These are phyloP conservation scores for Cadophora sp. DNA, from an alignment of 2,329 filamentous ascomycete genomes.

Conservation along the genomic window DNA sequence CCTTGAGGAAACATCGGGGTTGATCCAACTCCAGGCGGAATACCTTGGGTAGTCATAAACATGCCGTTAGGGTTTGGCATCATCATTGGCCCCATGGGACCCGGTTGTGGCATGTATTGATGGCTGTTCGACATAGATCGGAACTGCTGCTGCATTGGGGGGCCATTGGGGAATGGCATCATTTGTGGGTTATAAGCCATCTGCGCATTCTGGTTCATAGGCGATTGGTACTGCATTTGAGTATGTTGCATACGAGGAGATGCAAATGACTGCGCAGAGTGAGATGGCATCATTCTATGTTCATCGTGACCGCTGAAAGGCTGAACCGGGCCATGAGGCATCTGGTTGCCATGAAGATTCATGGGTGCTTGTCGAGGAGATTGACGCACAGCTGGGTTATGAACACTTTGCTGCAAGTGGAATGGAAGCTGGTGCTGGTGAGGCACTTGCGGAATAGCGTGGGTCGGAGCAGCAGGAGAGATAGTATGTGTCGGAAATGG, in stretches of 20 bases:
- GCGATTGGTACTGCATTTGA: conserved; percentile 74
- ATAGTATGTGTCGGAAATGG: conserved; percentile 61
- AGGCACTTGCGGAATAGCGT: conserved; percentile 74
- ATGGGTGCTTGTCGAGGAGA: conserved; percentile 70
- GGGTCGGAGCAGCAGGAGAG: conserved; percentile 72
- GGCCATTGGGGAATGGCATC: conserved; percentile 72
- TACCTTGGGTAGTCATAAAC: conserved; percentile 78
- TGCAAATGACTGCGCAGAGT: conserved; percentile 82
- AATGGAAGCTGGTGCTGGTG: conserved; percentile 86
- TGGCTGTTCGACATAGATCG: conserved; percentile 75
- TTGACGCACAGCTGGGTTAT: conserved; percentile 60
- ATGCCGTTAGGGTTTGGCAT: conserved; percentile 73
- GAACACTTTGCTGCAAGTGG: conserved; percentile 78
- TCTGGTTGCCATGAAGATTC: conserved; percentile 77
- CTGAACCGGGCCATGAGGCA: conserved; percentile 68
- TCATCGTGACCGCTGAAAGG: conserved; percentile 79
- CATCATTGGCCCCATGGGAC: conserved; percentile 84
- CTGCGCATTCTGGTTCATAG: conserved; percentile 72
- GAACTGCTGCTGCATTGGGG: conserved; percentile 70
- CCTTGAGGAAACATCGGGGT: conserved; percentile 89
- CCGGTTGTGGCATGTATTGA: conserved; percentile 76
- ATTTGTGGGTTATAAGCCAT: conserved; percentile 76
- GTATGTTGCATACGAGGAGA: conserved; percentile 80
- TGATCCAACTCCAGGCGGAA: conserved; percentile 64
- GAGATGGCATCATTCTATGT: conserved; percentile 84